Evolutionary conservation across 768 basidiomycete species (phyloP), one percentile per base, ranked within the genome.

Genomic region (Lactifluus rugatus): DNA sequence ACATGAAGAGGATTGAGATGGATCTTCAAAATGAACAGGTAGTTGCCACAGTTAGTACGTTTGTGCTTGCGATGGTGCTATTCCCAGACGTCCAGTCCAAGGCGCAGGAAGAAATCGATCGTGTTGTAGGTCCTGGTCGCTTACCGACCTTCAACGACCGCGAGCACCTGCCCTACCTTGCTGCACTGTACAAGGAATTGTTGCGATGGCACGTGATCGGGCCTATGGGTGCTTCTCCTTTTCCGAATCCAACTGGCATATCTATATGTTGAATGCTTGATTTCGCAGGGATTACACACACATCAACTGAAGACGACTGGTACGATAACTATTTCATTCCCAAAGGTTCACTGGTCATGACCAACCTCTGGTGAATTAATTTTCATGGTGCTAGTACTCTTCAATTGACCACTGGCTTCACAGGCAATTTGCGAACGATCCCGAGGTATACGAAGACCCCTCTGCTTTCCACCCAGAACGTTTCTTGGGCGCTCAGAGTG

Each of bases 71-170:
- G 21, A 64, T 62, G 64, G 54, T 60, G 25, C 52, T 59, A 21
- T 51, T 60, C 44, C 68, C 67, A n/a, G 65, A 66, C 4, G 63
- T 61, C 10, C 66, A 66, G 46, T 32, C 26, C 16, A 60, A 62
- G 52, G 68, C 68, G 25, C 67, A 66, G 32, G 61, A 53, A 34
- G 68, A 69, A 41, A 46, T 69, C 14, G 68, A 67, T 34, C 37
- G 51, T 9, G 59, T 67, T 5, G 42, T 68, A 8, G 68, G 68
- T 6, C 1, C 14, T 11, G 28, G 37, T 37, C 54, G 66, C 16
- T 51, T 67, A 13, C 68, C 68, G 5, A 60, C n/a, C 2, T 39
- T 62, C 25, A 31, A 52, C 1, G 66, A 67, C 10, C 37, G 56
- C 41, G 58, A 52, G 21, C 23, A 28, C 39, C 48, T 69, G 16